Conservation (phyloP, 192 early-diverging fungal species). For the Mortierella claussenii region DNA sequence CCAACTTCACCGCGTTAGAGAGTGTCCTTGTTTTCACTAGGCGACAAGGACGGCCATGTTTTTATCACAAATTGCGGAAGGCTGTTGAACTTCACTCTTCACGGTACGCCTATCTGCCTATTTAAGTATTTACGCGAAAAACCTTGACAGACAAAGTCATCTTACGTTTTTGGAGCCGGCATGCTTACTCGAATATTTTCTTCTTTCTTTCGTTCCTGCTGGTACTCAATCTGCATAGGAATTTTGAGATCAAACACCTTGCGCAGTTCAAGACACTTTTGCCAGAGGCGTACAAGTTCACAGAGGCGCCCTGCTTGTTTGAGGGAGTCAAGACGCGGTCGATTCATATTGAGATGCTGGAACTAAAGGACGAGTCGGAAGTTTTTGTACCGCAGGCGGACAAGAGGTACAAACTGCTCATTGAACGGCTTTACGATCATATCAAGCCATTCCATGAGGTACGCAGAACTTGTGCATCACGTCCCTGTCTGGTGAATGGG, state of each 20-base stretch:
- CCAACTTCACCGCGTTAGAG: constrained; percentile 35
- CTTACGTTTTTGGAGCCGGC: no score
- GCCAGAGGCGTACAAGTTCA: constrained; percentile 32
- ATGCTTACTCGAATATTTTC: no score
- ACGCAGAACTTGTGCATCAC: no score
- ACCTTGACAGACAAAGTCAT: no score
- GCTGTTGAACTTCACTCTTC: constrained; percentile 35
- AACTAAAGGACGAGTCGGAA: constrained; percentile 12
- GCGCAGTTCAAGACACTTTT: constrained; percentile 43
- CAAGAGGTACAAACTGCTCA: constrained; percentile 13
- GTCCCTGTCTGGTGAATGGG: no score
- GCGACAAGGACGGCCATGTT: constrained; percentile 29
- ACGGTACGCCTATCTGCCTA: constrained; percentile 9
- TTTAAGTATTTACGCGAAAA: neutral
- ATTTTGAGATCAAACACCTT: constrained; percentile 48
- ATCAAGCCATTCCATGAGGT: constrained; percentile 24
- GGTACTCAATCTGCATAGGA: constrained; percentile 7
- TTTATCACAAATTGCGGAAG: constrained; percentile 36
- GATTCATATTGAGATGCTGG: constrained; percentile 27
- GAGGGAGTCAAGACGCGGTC: constrained; percentile 26
- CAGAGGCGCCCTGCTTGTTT: constrained; percentile 24
- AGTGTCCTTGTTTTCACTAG: constrained; percentile 14
- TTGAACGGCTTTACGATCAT: constrained; percentile 18
- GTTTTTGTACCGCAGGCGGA: constrained; percentile 24
- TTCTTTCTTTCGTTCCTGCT: neutral